These are phyloP conservation scores for Hebeloma cylindrosporum DNA, from an alignment of 768 basidiomycete genomes.

Conservation along the genomic window DNA sequence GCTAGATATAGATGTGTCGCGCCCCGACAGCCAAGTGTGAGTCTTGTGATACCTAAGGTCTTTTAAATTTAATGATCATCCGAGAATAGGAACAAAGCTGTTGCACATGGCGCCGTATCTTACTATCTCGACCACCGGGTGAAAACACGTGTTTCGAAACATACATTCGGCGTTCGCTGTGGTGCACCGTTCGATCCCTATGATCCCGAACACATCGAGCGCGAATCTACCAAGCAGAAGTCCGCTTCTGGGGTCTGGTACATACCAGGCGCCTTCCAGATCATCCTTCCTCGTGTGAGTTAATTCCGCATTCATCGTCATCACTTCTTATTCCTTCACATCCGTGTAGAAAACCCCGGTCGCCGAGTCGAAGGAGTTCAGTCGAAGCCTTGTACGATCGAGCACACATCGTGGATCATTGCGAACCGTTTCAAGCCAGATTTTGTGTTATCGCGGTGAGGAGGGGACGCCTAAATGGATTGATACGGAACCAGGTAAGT, in stretches of 20 bases:
- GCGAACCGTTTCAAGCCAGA: neutral
- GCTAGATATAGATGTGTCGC: no score
- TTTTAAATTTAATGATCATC: no score
- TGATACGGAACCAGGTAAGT: slow-evolving; percentile 14
- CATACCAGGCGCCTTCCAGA: slow-evolving; percentile 6
- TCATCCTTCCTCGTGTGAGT: slow-evolving; percentile 6
- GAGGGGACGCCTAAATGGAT: slow-evolving; percentile 15
- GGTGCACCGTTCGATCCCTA: slow-evolving; percentile 1
- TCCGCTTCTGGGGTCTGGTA: neutral
- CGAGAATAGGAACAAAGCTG: no score
- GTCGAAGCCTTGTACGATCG: slow-evolving; percentile 14
- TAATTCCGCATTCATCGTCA: slow-evolving; percentile 15
- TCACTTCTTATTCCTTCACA: slow-evolving; percentile 9
- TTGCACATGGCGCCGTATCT: no score
- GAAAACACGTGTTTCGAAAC: no score
- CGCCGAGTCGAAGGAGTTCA: slow-evolving; percentile 22
- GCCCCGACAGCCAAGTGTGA: no score
- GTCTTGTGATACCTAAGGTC: no score
- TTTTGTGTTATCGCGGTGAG: slow-evolving; percentile 17
- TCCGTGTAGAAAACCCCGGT: slow-evolving; percentile 23
- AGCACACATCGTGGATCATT: slow-evolving; percentile 6
- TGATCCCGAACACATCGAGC: slow-evolving; percentile 3
- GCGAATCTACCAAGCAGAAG: neutral
- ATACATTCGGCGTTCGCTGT: no score
- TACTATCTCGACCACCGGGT: no score